phyloP scores from a whole-genome alignment of 352 stramenopile species.

The Globisporangium barbulae region DNA sequence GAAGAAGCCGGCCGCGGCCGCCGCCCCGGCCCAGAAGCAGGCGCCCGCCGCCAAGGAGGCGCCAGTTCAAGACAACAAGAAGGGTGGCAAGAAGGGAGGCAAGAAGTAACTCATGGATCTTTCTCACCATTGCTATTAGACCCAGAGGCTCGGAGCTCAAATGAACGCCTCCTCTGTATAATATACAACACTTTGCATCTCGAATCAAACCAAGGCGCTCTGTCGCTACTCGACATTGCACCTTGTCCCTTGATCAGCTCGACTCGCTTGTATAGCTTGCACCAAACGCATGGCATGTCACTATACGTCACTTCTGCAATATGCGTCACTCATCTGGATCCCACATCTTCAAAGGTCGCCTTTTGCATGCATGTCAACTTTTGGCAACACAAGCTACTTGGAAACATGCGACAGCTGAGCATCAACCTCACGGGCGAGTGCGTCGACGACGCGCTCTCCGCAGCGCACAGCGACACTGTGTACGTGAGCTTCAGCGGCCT shows the following conservation, averaged over 20 bases:
- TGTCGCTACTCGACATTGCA: too few species aligned
- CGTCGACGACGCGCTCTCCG: not conserved
- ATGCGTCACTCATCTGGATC: not conserved
- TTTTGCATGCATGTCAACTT: too few species aligned
- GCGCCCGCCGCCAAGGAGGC: not conserved
- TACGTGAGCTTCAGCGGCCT: not conserved
- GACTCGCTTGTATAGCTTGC: too few species aligned
- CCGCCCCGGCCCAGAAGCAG: not conserved
- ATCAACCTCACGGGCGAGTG: not conserved
- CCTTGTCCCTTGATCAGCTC: too few species aligned
- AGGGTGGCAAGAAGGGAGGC: conserved; percentile 34
- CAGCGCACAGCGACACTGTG: not conserved
- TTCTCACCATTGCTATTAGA: too few species aligned
- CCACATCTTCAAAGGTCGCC: not conserved
- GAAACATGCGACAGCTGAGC: not conserved
- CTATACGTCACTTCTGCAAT: not conserved
- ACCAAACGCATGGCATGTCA: not conserved
- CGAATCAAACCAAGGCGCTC: too few species aligned
- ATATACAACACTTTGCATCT: too few species aligned
- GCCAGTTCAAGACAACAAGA: conserved; percentile 19
- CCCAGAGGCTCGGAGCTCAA: too few species aligned
- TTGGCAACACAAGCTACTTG: too few species aligned
- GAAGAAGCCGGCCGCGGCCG: not conserved
- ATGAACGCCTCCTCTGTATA: too few species aligned
- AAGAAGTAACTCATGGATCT: too few species aligned